Evolutionary conservation across 306 rosid genomes (phyloP), one percentile per base, ranked within the genome.

Genomic region (Amphicarpaea edgeworthii): DNA sequence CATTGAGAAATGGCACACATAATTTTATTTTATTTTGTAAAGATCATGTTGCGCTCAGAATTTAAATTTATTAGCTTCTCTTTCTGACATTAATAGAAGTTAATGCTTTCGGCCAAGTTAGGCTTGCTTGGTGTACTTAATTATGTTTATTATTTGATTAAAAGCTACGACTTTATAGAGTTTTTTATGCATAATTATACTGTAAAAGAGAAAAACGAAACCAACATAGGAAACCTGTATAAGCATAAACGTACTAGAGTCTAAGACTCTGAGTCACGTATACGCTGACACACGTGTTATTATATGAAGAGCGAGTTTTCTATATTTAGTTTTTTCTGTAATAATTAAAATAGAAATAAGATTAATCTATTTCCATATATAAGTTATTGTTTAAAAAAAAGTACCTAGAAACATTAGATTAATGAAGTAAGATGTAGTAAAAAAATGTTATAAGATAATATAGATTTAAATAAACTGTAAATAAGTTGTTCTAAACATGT

Each of bases 181-280:
- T 70, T 21, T 55, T 34, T 19, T 45, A 71, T 28, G 4, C 32
- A 28, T 28, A 28, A 28, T 0, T 28, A 28, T 20, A 15, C 8
- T 0, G 32, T 20, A 32, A 20, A 50, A 8, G 43, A 54, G 3
- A 32, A 28, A 69, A 10, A 60, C 17, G 5, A 32, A 70, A 34
- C 5, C 50, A 53, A 14, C 8, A 26, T 2, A 54, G 11, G 63
- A 49, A 53, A 53, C 24, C 49, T 72, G 21, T 16, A 24, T 0
- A 19, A 26, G 59, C 14, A 6, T 6, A 23, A 28, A 28, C 8
- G 17, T n/a, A 8, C 15, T 19, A 17, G 2, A 45, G 70, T 60
- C 69, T 28, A n/a, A n/a, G n/a, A n/a, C n/a, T n/a, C n/a, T 4
- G 28, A 45, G 61, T 60, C 58, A 60, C 70, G 20, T n/a, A 23